A percentile compares a stretch with the other conserved stretches of the same genome.
These are phyloP conservation scores for Camellia oleifera DNA, from an alignment of 179 eudicot species.

Conservation along the genomic window DNA sequence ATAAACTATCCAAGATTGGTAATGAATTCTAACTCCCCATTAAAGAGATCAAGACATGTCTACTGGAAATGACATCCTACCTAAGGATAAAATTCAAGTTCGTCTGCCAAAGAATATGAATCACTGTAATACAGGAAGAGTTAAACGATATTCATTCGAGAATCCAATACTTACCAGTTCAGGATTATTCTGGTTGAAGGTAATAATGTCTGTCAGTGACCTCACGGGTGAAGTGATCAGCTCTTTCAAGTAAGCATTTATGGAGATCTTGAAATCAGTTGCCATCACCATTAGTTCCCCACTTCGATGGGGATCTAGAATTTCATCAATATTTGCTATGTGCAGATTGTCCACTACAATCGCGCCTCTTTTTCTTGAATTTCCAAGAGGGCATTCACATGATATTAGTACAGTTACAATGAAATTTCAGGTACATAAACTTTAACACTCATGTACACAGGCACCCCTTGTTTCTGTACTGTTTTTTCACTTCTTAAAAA, in stretches of 20 bases:
- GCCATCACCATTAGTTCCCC: constrained; percentile 47
- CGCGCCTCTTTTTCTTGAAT: constrained; percentile 46
- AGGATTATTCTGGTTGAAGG: constrained; percentile 21
- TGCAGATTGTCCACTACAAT: constrained; percentile 42
- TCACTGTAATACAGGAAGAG: neutral
- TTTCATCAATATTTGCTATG: constrained; percentile 29
- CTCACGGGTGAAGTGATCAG: constrained; percentile 20
- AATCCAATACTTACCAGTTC: constrained; percentile 14
- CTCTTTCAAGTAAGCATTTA: constrained; percentile 33
- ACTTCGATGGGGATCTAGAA: constrained; percentile 44
- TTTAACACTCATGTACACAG: neutral
- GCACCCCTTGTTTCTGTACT: neutral
- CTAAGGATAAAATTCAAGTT: neutral
- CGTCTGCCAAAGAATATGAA: neutral
- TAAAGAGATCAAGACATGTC: neutral
- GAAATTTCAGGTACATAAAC: neutral
- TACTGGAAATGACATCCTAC: neutral
- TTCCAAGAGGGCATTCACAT: neutral
- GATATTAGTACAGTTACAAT: neutral
- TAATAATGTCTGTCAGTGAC: constrained; percentile 20
- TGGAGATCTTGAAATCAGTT: constrained; percentile 45
- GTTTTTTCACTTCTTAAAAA: too few relatives aligned
- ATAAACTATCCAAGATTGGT: neutral
- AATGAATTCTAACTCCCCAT: neutral
- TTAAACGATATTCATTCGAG: too few relatives aligned